phyloP scores from a whole-genome alignment of 2,329 filamentous ascomycete genomes.

The Thermothelomyces thermophilus region DNA sequence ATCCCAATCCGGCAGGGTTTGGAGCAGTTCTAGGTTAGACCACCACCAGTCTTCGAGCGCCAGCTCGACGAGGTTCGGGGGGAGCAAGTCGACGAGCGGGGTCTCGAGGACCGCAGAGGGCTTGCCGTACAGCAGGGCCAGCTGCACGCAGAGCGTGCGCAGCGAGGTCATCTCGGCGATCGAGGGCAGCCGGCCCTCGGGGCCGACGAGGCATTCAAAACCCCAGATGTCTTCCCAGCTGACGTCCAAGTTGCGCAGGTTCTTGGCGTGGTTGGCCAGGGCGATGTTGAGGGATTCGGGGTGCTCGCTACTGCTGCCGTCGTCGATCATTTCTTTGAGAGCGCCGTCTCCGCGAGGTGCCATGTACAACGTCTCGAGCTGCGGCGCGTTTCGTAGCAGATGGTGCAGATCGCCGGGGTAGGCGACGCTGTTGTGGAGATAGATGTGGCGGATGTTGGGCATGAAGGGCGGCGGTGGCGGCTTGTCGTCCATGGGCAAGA shows the following conservation, averaged over 20 bases:
- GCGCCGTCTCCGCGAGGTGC: constrained; percentile 16
- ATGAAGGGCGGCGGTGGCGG: constrained; percentile 13
- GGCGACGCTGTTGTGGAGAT: constrained; percentile 24
- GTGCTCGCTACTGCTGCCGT: constrained; percentile 10
- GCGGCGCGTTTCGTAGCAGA: constrained; percentile 22
- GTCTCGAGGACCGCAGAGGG: constrained; percentile 8
- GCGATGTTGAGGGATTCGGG: constrained; percentile 23
- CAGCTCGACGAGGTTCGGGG: constrained; percentile 24
- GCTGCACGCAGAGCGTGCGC: constrained; percentile 24
- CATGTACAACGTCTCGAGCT: constrained; percentile 27
- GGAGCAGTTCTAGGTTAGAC: constrained; percentile 16
- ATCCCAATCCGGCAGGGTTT: constrained; percentile 17
- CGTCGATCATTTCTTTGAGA: not conserved
- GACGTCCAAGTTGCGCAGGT: constrained; percentile 25
- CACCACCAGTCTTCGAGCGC: constrained; percentile 28
- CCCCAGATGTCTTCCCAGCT: constrained; percentile 23
- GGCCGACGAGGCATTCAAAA: constrained; percentile 20
- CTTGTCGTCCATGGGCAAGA: not conserved
- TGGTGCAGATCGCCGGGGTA: constrained; percentile 23
- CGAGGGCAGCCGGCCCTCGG: constrained; percentile 22
- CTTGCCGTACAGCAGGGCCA: constrained; percentile 21
- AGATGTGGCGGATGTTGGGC: constrained; percentile 20
- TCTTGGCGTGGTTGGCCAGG: constrained; percentile 15
- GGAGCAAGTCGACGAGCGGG: constrained; percentile 22
- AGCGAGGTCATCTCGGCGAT: constrained; percentile 20